A percentile compares a stretch with the other conserved stretches of the same genome.
phyloP scores from a whole-genome alignment of 345 rosid genomes.

The Theobroma cacao region DNA sequence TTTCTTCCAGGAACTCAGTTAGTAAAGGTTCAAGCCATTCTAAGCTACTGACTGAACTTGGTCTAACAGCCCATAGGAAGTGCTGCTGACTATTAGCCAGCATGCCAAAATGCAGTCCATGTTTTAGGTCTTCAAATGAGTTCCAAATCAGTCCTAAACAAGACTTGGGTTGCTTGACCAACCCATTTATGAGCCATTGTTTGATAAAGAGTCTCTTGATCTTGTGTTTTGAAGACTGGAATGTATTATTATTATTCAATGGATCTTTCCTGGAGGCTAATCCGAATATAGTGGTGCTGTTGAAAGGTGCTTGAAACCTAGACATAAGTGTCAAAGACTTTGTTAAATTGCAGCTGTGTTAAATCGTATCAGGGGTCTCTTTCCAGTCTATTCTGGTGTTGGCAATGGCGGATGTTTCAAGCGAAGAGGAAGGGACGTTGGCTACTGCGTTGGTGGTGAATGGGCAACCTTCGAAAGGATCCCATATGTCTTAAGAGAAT shows the following conservation, averaged over 20 bases:
- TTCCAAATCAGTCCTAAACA: constrained; percentile 48
- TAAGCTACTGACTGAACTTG: constrained; percentile 25
- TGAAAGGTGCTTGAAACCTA: no score
- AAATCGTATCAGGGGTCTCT: not conserved
- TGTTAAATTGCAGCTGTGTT: no score
- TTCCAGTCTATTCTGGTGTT: not conserved
- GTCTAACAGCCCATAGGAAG: constrained; percentile 63
- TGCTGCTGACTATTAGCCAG: constrained; percentile 35
- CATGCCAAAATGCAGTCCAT: constrained; percentile 11
- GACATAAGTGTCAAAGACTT: no score
- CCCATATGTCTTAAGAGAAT: not conserved
- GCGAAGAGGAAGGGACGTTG: no score
- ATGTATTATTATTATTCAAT: no score
- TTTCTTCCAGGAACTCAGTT: constrained; percentile 38
- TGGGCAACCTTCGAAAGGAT: not conserved
- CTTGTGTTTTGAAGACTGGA: constrained; percentile 29
- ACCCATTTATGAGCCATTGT: constrained; percentile 6
- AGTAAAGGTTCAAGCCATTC: constrained; percentile 42
- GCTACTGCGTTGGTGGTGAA: no score
- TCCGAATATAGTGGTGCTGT: no score
- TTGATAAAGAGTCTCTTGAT: constrained; percentile 17
- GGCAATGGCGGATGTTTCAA: not conserved
- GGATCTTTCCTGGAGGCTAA: no score
- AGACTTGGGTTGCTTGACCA: constrained; percentile 30
- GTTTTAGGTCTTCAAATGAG: constrained; percentile 52